Conservation (phyloP, 164 flowering plant species). For the Tetracentron sinense region DNA sequence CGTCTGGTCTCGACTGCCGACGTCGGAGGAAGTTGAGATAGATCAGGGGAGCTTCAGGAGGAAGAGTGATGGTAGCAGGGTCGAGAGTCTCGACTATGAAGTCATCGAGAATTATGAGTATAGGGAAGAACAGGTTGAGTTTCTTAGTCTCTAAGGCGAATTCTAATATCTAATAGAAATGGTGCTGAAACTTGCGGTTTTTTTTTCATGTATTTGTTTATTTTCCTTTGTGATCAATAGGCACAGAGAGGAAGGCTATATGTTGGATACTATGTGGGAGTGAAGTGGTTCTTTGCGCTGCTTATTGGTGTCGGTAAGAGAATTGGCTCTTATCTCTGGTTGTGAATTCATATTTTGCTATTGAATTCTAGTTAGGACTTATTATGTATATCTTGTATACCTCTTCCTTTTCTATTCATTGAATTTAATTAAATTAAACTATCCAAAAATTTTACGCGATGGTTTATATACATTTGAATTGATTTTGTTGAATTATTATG, state of each 20-base stretch:
- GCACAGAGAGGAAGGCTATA: constrained; percentile 70
- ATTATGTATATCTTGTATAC: not conserved
- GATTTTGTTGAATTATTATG: too few relatives aligned
- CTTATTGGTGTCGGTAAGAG: constrained; percentile 84
- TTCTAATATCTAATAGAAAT: not conserved
- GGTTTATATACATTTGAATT: too few relatives aligned
- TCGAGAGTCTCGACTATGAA: constrained; percentile 94
- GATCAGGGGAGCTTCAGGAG: constrained; percentile 37
- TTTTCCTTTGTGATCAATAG: constrained; percentile 26
- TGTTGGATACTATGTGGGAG: constrained; percentile 54
- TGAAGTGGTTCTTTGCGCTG: constrained; percentile 83
- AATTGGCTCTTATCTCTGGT: not conserved
- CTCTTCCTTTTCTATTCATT: not conserved
- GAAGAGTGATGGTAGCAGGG: constrained; percentile 31
- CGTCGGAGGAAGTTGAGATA: constrained; percentile 48
- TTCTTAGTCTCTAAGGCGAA: not conserved
- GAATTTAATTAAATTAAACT: too few relatives aligned
- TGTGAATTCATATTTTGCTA: not conserved
- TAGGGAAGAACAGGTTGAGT: constrained; percentile 78
- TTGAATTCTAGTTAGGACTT: not conserved
- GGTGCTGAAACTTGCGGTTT: not conserved
- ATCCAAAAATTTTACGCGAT: too few relatives aligned
- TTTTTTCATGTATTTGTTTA: constrained; percentile 1
- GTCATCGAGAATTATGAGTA: constrained; percentile 89
- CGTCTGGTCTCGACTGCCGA: constrained; percentile 81